Evolutionary conservation across 345 rosid genomes (phyloP).

Genomic region (Raphanus sativus): DNA sequence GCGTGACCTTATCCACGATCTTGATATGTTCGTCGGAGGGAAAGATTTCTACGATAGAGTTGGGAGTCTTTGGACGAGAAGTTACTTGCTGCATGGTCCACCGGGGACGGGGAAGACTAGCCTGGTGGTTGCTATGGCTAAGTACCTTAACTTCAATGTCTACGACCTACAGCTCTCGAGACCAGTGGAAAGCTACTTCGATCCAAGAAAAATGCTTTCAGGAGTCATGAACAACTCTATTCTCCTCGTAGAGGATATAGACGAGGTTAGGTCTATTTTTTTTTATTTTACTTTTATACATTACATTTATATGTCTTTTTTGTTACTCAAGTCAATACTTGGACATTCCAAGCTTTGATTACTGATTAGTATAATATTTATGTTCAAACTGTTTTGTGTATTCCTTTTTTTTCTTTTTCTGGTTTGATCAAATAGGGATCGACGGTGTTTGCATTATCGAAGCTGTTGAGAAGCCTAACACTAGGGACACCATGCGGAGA

Average conservation of each 20-base stretch:
- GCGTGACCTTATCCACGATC: conserved; percentile 39
- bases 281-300: conserved; percentile 30
- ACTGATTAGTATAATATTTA: too few relatives aligned
- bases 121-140: conserved; percentile 62
- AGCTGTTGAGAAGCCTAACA: conserved; percentile 2
- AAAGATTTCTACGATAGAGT: conserved; percentile 49
- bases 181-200: conserved; percentile 35
- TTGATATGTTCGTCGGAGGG: conserved; percentile 46
- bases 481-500: conserved; percentile 34
- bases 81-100: conserved; percentile 55
- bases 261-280: background rate
- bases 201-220: conserved; percentile 37
- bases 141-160: conserved; percentile 48
- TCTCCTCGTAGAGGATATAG: conserved; percentile 60
- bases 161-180: conserved; percentile 42
- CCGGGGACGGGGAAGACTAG: conserved; percentile 69
- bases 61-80: conserved; percentile 53
- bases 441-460: conserved; percentile 35
- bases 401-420: background rate
- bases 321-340: background rate
- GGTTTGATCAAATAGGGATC: conserved; percentile 7
- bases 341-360: background rate
- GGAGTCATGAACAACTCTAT: conserved; percentile 42
- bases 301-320: background rate
- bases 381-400: background rate